A percentile compares a stretch with the other conserved stretches of the same genome.
Conservation (phyloP, 495 filamentous ascomycete genomes). For the Penicillium pulvis region DNA sequence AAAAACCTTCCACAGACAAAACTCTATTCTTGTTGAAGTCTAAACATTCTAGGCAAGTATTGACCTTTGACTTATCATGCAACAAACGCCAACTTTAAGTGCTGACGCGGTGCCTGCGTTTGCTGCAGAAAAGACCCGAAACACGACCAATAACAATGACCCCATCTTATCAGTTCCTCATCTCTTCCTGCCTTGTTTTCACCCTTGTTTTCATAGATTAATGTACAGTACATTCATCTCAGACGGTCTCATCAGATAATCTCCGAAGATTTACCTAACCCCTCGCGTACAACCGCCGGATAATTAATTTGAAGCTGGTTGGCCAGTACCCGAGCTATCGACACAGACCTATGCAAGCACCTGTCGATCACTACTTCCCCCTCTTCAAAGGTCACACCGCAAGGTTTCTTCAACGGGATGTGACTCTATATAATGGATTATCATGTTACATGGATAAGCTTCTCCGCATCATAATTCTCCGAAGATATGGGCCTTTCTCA, state of each 20-base stretch:
- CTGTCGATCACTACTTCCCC: conserved; percentile 14
- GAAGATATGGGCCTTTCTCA: background rate
- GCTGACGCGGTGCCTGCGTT: too few species aligned
- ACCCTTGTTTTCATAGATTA: background rate
- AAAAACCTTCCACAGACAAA: too few species aligned
- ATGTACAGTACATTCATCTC: background rate
- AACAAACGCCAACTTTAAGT: too few species aligned
- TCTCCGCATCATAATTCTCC: conserved; percentile 9
- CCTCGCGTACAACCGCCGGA: conserved; percentile 7
- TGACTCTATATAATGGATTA: conserved; percentile 10
- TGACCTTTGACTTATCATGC: too few species aligned
- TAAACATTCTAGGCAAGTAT: too few species aligned
- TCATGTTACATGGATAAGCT: conserved; percentile 13
- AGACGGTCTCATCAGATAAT: background rate
- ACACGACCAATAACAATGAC: too few species aligned
- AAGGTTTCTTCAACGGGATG: conserved; percentile 17
- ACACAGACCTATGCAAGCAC: background rate
- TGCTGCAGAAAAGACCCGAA: too few species aligned
- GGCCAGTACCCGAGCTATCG: conserved; percentile 10
- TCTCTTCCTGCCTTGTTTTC: too few species aligned
- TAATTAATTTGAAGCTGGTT: conserved; percentile 16
- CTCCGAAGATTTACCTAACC: background rate
- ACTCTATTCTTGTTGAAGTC: too few species aligned
- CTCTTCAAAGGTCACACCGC: conserved; percentile 12
- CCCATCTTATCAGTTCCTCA: background rate